Percentiles rank a stretch among this genome's conserved stretches.
These are phyloP conservation scores for Conoideocrella luteorostrata DNA, from an alignment of 2,329 filamentous ascomycete genomes.

Conservation along the genomic window DNA sequence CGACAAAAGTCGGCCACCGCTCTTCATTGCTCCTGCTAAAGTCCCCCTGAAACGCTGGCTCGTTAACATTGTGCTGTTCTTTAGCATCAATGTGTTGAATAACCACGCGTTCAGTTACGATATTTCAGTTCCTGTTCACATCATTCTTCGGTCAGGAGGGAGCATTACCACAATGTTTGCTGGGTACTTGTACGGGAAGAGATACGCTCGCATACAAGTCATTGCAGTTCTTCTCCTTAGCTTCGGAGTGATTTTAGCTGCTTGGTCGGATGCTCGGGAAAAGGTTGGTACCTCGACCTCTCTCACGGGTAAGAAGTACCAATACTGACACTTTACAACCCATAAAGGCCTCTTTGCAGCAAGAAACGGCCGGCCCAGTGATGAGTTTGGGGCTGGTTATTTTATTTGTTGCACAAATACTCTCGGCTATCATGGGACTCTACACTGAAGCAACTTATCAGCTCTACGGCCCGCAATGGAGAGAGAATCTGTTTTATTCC, in stretches of 20 bases:
- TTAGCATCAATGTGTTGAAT: constrained; percentile 90
- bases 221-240: constrained; percentile 78
- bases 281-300: constrained; percentile 52
- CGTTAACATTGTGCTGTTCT: constrained; percentile 85
- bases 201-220: constrained; percentile 74
- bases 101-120: constrained; percentile 97
- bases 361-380: constrained; percentile 18
- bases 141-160: constrained; percentile 89
- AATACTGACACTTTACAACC: neutral
- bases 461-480: constrained; percentile 82
- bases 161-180: constrained; percentile 93
- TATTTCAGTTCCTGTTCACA: constrained; percentile 94
- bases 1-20: constrained; percentile 57
- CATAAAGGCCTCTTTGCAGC: constrained; percentile 1
- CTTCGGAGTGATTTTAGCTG: constrained; percentile 76
- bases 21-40: constrained; percentile 69
- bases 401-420: constrained; percentile 78
- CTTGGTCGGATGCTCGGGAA: constrained; percentile 79
- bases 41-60: constrained; percentile 83
- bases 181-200: constrained; percentile 81
- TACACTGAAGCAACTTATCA: constrained; percentile 90
- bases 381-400: constrained; percentile 65
- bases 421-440: constrained; percentile 90
- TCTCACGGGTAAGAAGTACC: neutral
- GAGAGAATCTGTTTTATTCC: constrained; percentile 94